Conservation (phyloP, 192 early-diverging fungal genomes). For the Backusella luteola region DNA sequence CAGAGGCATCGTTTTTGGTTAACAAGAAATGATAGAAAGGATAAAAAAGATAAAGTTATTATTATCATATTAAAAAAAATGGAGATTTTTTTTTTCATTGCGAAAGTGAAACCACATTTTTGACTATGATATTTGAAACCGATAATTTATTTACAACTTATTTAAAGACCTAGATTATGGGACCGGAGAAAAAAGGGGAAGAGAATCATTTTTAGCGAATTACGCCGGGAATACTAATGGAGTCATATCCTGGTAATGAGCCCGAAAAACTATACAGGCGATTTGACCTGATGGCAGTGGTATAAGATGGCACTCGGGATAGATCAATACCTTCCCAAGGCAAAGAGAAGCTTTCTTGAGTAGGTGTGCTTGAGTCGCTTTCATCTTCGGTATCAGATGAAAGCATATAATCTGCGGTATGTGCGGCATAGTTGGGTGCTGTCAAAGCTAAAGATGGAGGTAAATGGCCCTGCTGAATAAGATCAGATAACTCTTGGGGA, state of each 20-base stretch:
- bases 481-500: conserved; percentile 14
- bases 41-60: background rate
- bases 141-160: conserved; percentile 3
- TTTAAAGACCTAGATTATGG: background rate
- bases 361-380: background rate
- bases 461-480: conserved; percentile 19
- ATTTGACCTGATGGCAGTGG: conserved; percentile 28
- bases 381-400: conserved; percentile 1
- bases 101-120: conserved; percentile 2
- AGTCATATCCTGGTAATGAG: conserved; percentile 32
- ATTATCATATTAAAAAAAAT: background rate
- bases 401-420: background rate
- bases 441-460: conserved; percentile 26
- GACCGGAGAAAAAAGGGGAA: background rate
- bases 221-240: conserved; percentile 22
- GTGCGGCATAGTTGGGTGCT: conserved; percentile 29
- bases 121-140: conserved; percentile 5
- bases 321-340: conserved; percentile 29
- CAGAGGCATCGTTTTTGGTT: background rate
- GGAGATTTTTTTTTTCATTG: background rate
- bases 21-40: background rate
- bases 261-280: conserved; percentile 21
- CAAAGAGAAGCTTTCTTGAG: background rate
- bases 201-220: background rate
- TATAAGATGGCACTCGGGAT: conserved; percentile 35